Conservation (phyloP, 768 basidiomycete genomes). For the Lactarius trivialis region DNA sequence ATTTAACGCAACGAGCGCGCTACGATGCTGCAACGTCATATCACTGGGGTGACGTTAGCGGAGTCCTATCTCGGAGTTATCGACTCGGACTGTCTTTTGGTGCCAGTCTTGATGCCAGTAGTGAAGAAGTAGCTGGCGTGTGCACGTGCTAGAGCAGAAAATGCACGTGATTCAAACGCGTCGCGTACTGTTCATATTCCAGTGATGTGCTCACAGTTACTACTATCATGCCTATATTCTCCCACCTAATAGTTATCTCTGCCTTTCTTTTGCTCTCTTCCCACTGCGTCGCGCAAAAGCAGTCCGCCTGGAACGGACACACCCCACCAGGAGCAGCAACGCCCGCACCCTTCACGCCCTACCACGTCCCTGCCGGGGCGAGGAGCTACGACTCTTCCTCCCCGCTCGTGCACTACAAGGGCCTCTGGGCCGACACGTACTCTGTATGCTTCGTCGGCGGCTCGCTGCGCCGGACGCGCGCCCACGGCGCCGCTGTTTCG, state of each 20-base stretch:
- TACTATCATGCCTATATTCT: not conserved
- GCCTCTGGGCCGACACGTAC: slow-evolving; percentile 50
- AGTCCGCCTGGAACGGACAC: slow-evolving; percentile 68
- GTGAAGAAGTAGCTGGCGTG: not conserved
- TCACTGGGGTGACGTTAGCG: not conserved
- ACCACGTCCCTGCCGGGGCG: slow-evolving; percentile 67
- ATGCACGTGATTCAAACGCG: not conserved
- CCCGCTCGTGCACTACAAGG: slow-evolving; percentile 56
- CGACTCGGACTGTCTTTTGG: too few relatives aligned
- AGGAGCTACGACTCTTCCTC: slow-evolving; percentile 67
- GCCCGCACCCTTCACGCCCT: slow-evolving; percentile 50
- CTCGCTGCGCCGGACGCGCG: slow-evolving; percentile 45
- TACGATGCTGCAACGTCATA: not conserved
- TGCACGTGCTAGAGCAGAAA: not conserved
- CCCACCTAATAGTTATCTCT: not conserved
- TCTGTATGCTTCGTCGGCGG: slow-evolving; percentile 46
- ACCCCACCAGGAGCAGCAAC: slow-evolving; percentile 43
- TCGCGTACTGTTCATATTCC: slow-evolving; percentile 12
- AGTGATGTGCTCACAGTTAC: not conserved
- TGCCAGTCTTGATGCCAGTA: too few relatives aligned
- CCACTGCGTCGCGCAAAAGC: not conserved
- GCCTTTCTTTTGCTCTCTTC: not conserved
- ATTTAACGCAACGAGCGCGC: not conserved
- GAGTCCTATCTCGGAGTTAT: not conserved
- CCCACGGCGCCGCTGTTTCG: slow-evolving; percentile 42